phyloP scores from a whole-genome alignment of 306 rosid genomes.

The Vigna reflexopilosa region DNA sequence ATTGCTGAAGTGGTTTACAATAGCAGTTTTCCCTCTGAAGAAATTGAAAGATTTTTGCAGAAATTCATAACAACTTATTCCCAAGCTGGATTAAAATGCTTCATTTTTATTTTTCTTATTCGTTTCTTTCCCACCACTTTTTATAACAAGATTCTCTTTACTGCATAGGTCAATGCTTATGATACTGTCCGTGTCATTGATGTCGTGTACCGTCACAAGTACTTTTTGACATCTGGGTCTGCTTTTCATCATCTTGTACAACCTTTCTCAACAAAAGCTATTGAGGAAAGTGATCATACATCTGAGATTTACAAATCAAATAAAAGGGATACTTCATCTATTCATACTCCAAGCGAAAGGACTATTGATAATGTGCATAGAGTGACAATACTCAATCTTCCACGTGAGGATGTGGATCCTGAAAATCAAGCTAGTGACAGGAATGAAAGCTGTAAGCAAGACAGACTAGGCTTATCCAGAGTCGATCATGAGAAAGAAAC shows the following conservation, averaged over 20 bases:
- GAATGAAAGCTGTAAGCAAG: conserved; percentile 34
- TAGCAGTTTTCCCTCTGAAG: background rate
- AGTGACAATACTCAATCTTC: conserved; percentile 86
- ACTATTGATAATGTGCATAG: conserved; percentile 61
- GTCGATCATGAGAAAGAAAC: conserved; percentile 48
- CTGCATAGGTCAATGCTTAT: conserved; percentile 84
- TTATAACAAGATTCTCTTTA: conserved; percentile 14
- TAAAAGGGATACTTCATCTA: conserved; percentile 38
- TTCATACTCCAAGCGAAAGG: conserved; percentile 48
- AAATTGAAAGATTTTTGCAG: conserved; percentile 10
- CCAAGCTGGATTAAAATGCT: conserved; percentile 20
- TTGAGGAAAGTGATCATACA: conserved; percentile 43
- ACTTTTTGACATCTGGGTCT: conserved; percentile 66
- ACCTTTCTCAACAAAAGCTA: conserved; percentile 53
- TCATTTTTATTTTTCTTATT: conserved; percentile 28
- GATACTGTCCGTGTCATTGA: conserved; percentile 75
- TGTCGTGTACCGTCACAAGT: conserved; percentile 74
- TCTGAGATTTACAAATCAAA: conserved; percentile 38
- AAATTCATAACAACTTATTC: conserved; percentile 25
- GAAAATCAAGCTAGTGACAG: conserved; percentile 26
- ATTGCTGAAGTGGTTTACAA: too few relatives aligned
- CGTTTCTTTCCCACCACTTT: conserved; percentile 18
- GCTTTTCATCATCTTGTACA: conserved; percentile 50
- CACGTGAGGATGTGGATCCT: conserved; percentile 52
- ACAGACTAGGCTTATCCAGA: conserved; percentile 45